Percentiles rank a stretch among this genome's conserved stretches.
phyloP scores from a whole-genome alignment of 2,329 filamentous ascomycete species.

The Penicillium verrucosum region DNA sequence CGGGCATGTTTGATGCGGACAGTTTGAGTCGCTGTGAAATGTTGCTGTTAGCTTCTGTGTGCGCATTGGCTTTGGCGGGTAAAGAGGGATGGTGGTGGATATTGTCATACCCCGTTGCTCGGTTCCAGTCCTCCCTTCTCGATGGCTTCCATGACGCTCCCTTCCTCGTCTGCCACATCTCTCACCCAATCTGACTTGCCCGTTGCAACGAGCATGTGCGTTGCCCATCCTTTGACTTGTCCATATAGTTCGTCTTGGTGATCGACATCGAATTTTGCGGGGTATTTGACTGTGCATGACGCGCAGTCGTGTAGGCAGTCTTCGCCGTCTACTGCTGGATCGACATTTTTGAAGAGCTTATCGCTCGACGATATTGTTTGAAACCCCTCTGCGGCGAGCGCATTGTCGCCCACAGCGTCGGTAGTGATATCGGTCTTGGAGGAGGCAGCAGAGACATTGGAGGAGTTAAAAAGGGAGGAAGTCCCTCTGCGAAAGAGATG shows the following conservation, averaged over 20 bases:
- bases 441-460: conserved; percentile 25
- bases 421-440: conserved; percentile 22
- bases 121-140: conserved; percentile 44
- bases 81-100: not conserved
- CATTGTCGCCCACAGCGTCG: conserved; percentile 21
- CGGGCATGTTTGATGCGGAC: conserved; percentile 85
- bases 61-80: not conserved
- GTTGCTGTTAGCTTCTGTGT: conserved; percentile 4
- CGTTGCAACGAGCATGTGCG: conserved; percentile 89
- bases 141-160: conserved; percentile 77
- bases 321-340: conserved; percentile 76
- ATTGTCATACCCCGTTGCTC: conserved; percentile 41
- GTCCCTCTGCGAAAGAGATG: conserved; percentile 36
- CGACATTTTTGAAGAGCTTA: conserved; percentile 69
- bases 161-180: conserved; percentile 83
- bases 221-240: conserved; percentile 79
- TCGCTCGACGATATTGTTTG: conserved; percentile 46
- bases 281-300: conserved; percentile 74
- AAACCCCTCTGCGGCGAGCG: conserved; percentile 41
- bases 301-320: conserved; percentile 87
- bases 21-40: conserved; percentile 71
- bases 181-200: conserved; percentile 93
- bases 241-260: conserved; percentile 78
- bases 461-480: conserved; percentile 32
- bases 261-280: conserved; percentile 70